Percentiles rank a stretch among this genome's conserved stretches.
phyloP scores from a whole-genome alignment of 331 rosid genomes.

The Cydonia oblonga region DNA sequence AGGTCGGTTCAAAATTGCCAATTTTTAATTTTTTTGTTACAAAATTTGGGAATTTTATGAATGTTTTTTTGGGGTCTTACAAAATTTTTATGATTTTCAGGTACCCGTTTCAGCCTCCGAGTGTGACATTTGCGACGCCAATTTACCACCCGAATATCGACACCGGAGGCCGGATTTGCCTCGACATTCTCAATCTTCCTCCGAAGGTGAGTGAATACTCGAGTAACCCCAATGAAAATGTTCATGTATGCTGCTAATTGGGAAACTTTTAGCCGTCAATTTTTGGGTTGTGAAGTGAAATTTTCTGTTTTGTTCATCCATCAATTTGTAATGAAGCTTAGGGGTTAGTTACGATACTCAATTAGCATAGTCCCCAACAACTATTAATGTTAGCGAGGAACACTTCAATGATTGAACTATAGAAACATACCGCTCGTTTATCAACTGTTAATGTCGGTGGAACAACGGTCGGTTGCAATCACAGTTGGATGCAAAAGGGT shows the following conservation, averaged over 20 bases:
- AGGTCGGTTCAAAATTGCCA: neutral
- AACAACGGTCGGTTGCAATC: too few relatives aligned
- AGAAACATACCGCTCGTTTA: too few relatives aligned
- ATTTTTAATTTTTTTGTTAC: neutral
- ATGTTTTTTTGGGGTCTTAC: neutral
- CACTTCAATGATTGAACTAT: too few relatives aligned
- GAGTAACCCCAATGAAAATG: neutral
- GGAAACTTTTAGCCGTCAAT: neutral
- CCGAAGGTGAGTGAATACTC: constrained; percentile 14
- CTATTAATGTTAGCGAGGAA: too few relatives aligned
- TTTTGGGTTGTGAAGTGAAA: neutral
- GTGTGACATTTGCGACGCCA: constrained; percentile 30
- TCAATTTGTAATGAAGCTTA: neutral
- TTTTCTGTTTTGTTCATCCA: neutral
- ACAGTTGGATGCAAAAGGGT: too few relatives aligned
- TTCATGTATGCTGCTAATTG: neutral
- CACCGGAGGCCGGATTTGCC: constrained; percentile 36
- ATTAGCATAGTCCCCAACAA: too few relatives aligned
- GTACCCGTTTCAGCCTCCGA: constrained; percentile 39
- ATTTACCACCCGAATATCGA: constrained; percentile 39
- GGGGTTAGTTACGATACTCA: neutral
- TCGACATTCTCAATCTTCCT: constrained; percentile 37
- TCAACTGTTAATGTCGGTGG: too few relatives aligned
- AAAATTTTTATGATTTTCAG: neutral
- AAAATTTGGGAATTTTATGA: neutral